phyloP scores from a whole-genome alignment of 2,329 filamentous ascomycete genomes.

The Aureobasidium sp. region DNA sequence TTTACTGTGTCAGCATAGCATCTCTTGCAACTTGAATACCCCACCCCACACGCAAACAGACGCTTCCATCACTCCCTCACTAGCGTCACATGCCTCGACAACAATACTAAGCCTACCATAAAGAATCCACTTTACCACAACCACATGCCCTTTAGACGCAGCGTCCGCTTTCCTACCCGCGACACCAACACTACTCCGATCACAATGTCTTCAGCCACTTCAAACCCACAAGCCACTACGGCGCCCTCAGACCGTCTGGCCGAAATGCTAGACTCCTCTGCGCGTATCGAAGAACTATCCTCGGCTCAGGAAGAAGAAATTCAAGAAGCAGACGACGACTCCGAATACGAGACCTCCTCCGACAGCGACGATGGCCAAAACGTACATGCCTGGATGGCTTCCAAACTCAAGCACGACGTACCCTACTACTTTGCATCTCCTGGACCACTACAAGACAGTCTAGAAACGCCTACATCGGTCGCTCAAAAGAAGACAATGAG shows the following conservation, averaged over 20 bases:
- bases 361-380: conserved; percentile 7
- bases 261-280: conserved; percentile 22
- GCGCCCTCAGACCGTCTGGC: conserved; percentile 22
- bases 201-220: not conserved
- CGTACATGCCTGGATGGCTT: conserved; percentile 17
- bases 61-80: not conserved
- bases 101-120: conserved; percentile 17
- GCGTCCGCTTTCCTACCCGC: not conserved
- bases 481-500: conserved; percentile 62
- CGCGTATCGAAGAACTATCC: conserved; percentile 28
- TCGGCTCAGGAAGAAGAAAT: conserved; percentile 23
- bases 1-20: not conserved
- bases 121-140: not conserved
- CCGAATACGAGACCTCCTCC: not conserved
- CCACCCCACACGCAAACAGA: not conserved
- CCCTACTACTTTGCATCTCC: conserved; percentile 51
- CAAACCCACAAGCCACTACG: not conserved
- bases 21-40: not conserved
- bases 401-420: conserved; percentile 1
- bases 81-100: conserved; percentile 15
- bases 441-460: conserved; percentile 58
- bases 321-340: conserved; percentile 19
- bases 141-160: conserved; percentile 1
- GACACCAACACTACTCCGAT: not conserved
- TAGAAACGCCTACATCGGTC: conserved; percentile 60